Percentiles rank a stretch among this genome's conserved stretches.
Conservation (phyloP, 1,284 basidiomycete genomes). For the Hypsizygus ulmarius region DNA sequence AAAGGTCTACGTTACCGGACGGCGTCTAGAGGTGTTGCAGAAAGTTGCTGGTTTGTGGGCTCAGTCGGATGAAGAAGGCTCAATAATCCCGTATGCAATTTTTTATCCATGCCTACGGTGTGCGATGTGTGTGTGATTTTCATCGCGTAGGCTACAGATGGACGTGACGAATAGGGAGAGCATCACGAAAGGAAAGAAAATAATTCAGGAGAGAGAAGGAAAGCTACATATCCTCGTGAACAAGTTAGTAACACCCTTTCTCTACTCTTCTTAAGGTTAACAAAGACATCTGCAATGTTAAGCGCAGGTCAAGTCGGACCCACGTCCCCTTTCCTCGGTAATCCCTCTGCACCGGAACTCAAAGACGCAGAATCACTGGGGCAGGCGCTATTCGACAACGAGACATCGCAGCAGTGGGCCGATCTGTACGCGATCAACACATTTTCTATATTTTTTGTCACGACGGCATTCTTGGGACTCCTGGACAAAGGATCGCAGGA, state of each 20-base stretch:
- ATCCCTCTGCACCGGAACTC: conserved; percentile 53
- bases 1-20: conserved; percentile 77
- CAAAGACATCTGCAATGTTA: background rate
- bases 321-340: conserved; percentile 51
- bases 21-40: conserved; percentile 62
- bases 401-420: conserved; percentile 61
- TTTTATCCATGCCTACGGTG: background rate
- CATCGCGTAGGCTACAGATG: conserved; percentile 52
- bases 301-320: conserved; percentile 77
- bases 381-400: conserved; percentile 62
- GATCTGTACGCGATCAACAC: conserved; percentile 64
- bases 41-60: conserved; percentile 50
- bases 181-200: conserved; percentile 52
- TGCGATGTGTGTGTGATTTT: background rate
- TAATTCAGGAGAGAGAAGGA: conserved; percentile 60
- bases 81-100: conserved; percentile 53
- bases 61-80: conserved; percentile 39
- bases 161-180: conserved; percentile 71
- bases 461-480: conserved; percentile 72
- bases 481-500: conserved; percentile 69
- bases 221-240: conserved; percentile 78
- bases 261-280: background rate
- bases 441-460: conserved; percentile 71
- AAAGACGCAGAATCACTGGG: conserved; percentile 62
- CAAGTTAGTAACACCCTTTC: conserved; percentile 49